These are phyloP conservation scores for Stropharia rugosoannulata DNA, from an alignment of 768 basidiomycete species.

Conservation along the genomic window DNA sequence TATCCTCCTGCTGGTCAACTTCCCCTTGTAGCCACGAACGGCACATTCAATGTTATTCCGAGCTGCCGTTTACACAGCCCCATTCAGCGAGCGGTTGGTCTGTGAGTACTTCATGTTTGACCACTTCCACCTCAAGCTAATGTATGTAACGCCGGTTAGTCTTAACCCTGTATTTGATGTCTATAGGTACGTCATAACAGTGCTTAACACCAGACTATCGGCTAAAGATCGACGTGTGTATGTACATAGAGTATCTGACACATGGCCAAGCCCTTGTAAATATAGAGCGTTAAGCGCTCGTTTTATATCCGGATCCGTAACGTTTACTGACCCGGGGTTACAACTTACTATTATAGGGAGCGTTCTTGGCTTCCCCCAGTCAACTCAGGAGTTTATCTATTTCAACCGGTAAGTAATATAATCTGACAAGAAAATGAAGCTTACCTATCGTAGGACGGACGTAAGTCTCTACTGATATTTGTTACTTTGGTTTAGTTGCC, in stretches of 20 bases:
- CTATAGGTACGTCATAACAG: constrained; percentile 37
- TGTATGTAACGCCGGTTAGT: constrained; percentile 21
- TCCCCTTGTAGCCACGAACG: constrained; percentile 50
- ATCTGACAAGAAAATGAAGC: neutral
- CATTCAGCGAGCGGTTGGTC: constrained; percentile 46
- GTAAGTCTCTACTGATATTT: constrained; percentile 3
- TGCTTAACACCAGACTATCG: neutral
- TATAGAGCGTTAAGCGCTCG: neutral
- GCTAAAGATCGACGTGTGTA: neutral
- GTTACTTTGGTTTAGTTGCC: neutral
- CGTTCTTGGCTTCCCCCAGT: constrained; percentile 69
- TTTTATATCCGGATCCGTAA: neutral
- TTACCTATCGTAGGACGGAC: constrained; percentile 5
- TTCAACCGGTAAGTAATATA: constrained; percentile 41
- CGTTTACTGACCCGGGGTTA: neutral
- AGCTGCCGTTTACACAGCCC: constrained; percentile 46
- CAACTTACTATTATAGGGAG: constrained; percentile 40
- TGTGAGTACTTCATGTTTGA: constrained; percentile 30
- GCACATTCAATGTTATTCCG: constrained; percentile 36
- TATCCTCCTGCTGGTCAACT: constrained; percentile 64
- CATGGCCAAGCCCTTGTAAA: constrained; percentile 46
- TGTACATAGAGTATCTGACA: constrained; percentile 45
- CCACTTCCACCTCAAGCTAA: neutral
- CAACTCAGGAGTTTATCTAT: constrained; percentile 54
- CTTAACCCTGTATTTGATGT: constrained; percentile 58